A percentile compares a stretch with the other conserved stretches of the same genome.
Evolutionary conservation across 805 yeast species (phyloP).

Genomic region (Lachancea mirantina): DNA sequence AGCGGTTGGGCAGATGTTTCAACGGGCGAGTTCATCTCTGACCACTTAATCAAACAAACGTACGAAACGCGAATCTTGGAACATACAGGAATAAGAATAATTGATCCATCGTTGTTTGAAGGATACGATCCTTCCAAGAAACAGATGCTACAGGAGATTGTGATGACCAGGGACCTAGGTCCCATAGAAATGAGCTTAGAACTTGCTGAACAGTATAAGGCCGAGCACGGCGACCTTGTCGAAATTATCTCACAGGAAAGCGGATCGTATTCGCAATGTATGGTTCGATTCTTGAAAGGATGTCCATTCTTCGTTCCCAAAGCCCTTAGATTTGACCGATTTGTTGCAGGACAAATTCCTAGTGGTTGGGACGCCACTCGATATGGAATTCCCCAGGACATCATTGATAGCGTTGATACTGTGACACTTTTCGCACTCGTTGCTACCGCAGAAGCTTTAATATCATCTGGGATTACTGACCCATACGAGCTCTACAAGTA

Average conservation of each 20-base stretch:
- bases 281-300: slow-evolving; percentile 73
- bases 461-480: slow-evolving; percentile 78
- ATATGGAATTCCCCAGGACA: slow-evolving; percentile 79
- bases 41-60: slow-evolving; percentile 67
- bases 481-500: slow-evolving; percentile 90
- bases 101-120: slow-evolving; percentile 73
- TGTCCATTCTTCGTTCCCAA: slow-evolving; percentile 73
- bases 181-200: slow-evolving; percentile 76
- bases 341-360: slow-evolving; percentile 56
- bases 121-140: slow-evolving; percentile 82
- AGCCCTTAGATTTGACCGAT: slow-evolving; percentile 23
- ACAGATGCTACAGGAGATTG: slow-evolving; percentile 74
- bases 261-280: slow-evolving; percentile 54
- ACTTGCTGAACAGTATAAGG: slow-evolving; percentile 73
- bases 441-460: slow-evolving; percentile 75
- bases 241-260: slow-evolving; percentile 67
- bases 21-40: slow-evolving; percentile 70
- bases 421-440: slow-evolving; percentile 75
- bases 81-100: slow-evolving; percentile 78
- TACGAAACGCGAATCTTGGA: slow-evolving; percentile 71
- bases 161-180: slow-evolving; percentile 78
- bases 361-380: slow-evolving; percentile 82
- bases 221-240: slow-evolving; percentile 72
- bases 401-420: slow-evolving; percentile 77
- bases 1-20: slow-evolving; percentile 83